Base-by-base conservation (phyloP, 768 basidiomycete species). In the Peribolospora baueri region DNA sequence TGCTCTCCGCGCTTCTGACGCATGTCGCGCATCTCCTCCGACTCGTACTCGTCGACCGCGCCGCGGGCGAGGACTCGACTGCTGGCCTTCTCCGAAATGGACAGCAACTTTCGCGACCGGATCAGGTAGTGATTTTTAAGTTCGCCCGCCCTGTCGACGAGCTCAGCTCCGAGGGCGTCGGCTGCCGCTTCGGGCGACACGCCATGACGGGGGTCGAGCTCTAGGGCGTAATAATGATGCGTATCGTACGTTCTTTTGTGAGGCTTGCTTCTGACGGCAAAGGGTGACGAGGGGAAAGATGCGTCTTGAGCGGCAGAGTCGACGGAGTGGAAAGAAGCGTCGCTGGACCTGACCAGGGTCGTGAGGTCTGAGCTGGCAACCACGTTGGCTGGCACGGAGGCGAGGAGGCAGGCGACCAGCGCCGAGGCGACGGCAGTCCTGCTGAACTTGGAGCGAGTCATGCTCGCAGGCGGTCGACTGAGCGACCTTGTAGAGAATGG, bases 121-220 rank as follows among this genome's bases (percentile, higher is more conserved):
- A 93, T 78, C 13, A 98, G 70, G 83, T 84, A 98, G 68, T 83
- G 74, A 54, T 84, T 72, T 39, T 68, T 64, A 5, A 98, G 75
- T 64, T 88, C 81, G 52, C 93, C 88, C 37, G 79, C 80, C 61
- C 77, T 81, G 64, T 90, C 85, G 55, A 97, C 81, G 50, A 93
- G 70, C 68, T 95, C 81, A 25, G 86, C 80, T 10, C 78, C 79
- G 8, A 97, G 73, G 0, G 70, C 66, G 5, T 65, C 50, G 5
- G 78, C 74, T 56, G 80, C 72, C 59, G 82, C 77, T 55, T 68
- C 68, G 58, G 83, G 73, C 60, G 78, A 73, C 60, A 74, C 72
- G 58, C 71, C 67, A 62, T 82, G 77, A 61, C 80, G 78, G 39
- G 53, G 54, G 53, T 61, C 57, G 39, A 70, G 61, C 56, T 70